Percentiles rank a stretch among this genome's conserved stretches.
phyloP scores from a whole-genome alignment of 2,329 filamentous ascomycete genomes.

The Exophiala aquamarina region DNA sequence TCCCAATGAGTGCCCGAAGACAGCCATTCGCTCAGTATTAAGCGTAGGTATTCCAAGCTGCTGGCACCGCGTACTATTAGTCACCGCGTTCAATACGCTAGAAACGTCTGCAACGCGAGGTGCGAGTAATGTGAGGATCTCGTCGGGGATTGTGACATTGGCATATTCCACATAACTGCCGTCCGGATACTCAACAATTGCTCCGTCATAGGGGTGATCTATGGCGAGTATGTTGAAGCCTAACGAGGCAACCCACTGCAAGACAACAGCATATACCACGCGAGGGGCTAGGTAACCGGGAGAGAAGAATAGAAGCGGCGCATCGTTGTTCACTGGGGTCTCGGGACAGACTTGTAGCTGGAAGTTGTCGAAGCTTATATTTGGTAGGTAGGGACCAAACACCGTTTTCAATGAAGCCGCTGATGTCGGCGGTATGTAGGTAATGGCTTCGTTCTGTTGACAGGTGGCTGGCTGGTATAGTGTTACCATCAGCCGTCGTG shows the following conservation, averaged over 20 bases:
- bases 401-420: slow-evolving; percentile 26
- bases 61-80: slow-evolving; percentile 5
- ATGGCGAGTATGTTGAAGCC: slow-evolving; percentile 36
- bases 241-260: slow-evolving; percentile 34
- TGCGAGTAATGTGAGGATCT: slow-evolving; percentile 4
- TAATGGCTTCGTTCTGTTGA: background rate
- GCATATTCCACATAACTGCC: slow-evolving; percentile 11
- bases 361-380: slow-evolving; percentile 31
- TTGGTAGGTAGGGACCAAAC: slow-evolving; percentile 28
- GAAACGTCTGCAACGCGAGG: slow-evolving; percentile 18
- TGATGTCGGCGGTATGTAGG: slow-evolving; percentile 34
- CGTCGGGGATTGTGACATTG: slow-evolving; percentile 12
- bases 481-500: slow-evolving; percentile 14
- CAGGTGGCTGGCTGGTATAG: slow-evolving; percentile 15
- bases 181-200: slow-evolving; percentile 28
- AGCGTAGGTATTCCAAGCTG: slow-evolving; percentile 7
- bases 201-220: slow-evolving; percentile 28
- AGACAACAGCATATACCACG: slow-evolving; percentile 33
- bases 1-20: slow-evolving; percentile 39
- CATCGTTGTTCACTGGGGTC: slow-evolving; percentile 15
- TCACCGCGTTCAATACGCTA: slow-evolving; percentile 13
- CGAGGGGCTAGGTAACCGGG: slow-evolving; percentile 31
- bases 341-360: slow-evolving; percentile 8
- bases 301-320: slow-evolving; percentile 36
- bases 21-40: slow-evolving; percentile 10